Evolutionary conservation across 2,329 filamentous ascomycete species (phyloP).

Genomic region (Paramyrothecium sp.): DNA sequence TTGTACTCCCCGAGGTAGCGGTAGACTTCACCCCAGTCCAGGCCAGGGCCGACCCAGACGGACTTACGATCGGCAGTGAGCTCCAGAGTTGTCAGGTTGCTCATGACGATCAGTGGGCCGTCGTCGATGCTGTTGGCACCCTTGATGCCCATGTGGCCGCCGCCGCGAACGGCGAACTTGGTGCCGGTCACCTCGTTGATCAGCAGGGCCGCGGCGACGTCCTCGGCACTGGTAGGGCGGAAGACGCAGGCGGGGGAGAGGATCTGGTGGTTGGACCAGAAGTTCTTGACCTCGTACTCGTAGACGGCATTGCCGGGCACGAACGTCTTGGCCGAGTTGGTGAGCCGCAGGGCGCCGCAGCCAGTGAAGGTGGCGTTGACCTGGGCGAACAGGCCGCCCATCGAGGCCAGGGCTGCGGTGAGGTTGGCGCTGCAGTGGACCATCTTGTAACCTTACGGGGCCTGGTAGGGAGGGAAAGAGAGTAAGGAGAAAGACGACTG

Average conservation of each 20-base stretch:
- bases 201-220: slow-evolving; percentile 4
- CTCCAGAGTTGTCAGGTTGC: slow-evolving; percentile 9
- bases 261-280: slow-evolving; percentile 14
- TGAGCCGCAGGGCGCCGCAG: slow-evolving; percentile 6
- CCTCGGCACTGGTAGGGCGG: slow-evolving; percentile 3
- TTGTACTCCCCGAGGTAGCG: slow-evolving; percentile 4
- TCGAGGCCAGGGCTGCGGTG: slow-evolving; percentile 1
- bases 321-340: slow-evolving; percentile 6
- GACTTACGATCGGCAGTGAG: slow-evolving; percentile 8
- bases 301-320: slow-evolving; percentile 2
- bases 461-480: not conserved
- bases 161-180: slow-evolving; percentile 15
- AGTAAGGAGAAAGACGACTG: not conserved
- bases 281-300: slow-evolving; percentile 9
- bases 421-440: not conserved
- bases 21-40: slow-evolving; percentile 17
- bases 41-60: slow-evolving; percentile 12
- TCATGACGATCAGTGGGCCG: slow-evolving; percentile 13
- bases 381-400: slow-evolving; percentile 3
- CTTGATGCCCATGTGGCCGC: slow-evolving; percentile 16
- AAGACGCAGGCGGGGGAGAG: slow-evolving; percentile 11
- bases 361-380: not conserved
- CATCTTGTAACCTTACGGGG: not conserved
- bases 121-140: slow-evolving; percentile 16
- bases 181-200: not conserved